These are phyloP conservation scores for Gossypium anomalum DNA, from an alignment of 345 rosid species.

Conservation along the genomic window DNA sequence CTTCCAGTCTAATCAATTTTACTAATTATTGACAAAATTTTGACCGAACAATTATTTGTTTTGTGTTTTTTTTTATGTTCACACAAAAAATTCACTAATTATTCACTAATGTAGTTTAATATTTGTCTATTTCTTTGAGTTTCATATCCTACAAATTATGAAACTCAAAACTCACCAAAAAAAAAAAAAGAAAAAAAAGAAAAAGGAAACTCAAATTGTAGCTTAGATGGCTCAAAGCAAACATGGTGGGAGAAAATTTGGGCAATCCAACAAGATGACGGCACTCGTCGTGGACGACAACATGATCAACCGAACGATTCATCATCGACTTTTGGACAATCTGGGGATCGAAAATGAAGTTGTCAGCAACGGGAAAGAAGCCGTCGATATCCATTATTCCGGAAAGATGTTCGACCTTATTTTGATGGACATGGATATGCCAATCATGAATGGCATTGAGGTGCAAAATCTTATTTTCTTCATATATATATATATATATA, in stretches of 20 bases:
- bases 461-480: slow-evolving; percentile 23
- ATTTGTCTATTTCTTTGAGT: background rate
- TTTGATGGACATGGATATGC: slow-evolving; percentile 93
- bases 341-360: slow-evolving; percentile 50
- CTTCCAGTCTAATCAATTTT: background rate
- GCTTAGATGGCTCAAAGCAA: background rate
- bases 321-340: slow-evolving; percentile 42
- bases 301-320: slow-evolving; percentile 42
- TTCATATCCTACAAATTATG: background rate
- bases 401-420: slow-evolving; percentile 68
- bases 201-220: background rate
- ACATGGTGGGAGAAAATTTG: background rate
- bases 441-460: slow-evolving; percentile 78
- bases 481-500: background rate
- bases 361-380: slow-evolving; percentile 64
- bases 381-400: slow-evolving; percentile 52
- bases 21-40: background rate
- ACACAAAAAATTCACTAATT: background rate
- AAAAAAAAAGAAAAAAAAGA: too few relatives aligned
- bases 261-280: slow-evolving; percentile 11
- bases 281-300: slow-evolving; percentile 75
- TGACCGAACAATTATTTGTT: background rate
- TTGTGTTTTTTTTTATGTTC: background rate
- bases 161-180: background rate
- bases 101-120: background rate